Evolutionary conservation across 225 moss, liverwort and hornwort genomes (phyloP), one percentile per base, ranked within the genome.

Genomic region (Physcomitrium patens): DNA sequence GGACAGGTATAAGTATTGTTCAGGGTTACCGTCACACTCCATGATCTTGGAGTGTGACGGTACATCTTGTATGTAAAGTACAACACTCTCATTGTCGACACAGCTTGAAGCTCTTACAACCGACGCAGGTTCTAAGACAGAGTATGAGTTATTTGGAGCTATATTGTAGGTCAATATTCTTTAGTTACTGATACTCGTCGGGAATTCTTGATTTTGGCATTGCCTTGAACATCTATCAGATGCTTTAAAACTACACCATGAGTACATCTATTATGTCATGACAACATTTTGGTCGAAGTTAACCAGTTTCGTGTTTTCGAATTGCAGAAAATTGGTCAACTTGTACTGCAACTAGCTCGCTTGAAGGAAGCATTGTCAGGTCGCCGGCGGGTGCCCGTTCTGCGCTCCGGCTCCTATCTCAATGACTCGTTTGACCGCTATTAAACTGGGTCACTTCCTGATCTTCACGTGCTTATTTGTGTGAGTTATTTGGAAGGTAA

Each of bases 281-380:
- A 37, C 31, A 71, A 9, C 16, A 56, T 56, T 15, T 49, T 49
- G 49, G 12, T 41, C 24, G 15, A 42, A 60, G 53, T 55, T 75
- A 54, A 71, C 67, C 61, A 28, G 31, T 13, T 51, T 20, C 37
- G 13, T 68, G 11, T 12, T 31, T 10, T 60, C 49, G 60, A 50
- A 62, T 67, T 81, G 87, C 96, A 96, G 96, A 93, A 96, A 82
- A 89, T 96, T 84, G 85, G 91, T 68, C 96, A 93, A 80, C 91
- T 96, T 24, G 82, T 93, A 72, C 81, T 93, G 64, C 96, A 93
- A 86, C 81, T 96, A 27, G 91, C 93, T 45, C 93, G 93, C 75
- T 83, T 96, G 83, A 96, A 93, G 83, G 96, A 96, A 74, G 89
- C 91, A 60, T 71, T 96, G 79, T 86, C 93, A 22, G 91, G 96